A percentile compares a stretch with the other conserved stretches of the same genome.
Conservation (phyloP, 331 rosid species). For the Stylosanthes scabra region DNA sequence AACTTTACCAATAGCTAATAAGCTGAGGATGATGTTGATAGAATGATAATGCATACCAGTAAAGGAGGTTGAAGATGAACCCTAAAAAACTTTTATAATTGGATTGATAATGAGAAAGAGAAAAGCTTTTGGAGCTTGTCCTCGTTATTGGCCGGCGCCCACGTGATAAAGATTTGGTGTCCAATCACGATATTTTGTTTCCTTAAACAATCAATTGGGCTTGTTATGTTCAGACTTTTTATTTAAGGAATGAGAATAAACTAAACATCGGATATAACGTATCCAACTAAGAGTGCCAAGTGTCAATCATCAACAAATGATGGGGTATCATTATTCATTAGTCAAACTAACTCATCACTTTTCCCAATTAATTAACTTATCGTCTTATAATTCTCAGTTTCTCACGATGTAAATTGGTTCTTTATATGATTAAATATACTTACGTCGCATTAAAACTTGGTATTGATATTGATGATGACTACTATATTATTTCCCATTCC, state of each 20-base stretch:
- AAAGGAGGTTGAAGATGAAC: neutral
- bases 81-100: conserved; percentile 11
- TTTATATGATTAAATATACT: neutral
- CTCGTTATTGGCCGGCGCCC: conserved; percentile 42
- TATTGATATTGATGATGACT: neutral
- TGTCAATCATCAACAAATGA: conserved; percentile 54
- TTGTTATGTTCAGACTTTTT: conserved; percentile 3
- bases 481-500: conserved; percentile 1
- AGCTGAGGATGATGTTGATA: neutral
- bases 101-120: neutral
- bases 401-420: neutral
- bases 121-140: conserved; percentile 16
- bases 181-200: conserved; percentile 46
- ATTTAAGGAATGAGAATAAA: conserved; percentile 30
- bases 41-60: conserved; percentile 20
- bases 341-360: conserved; percentile 26
- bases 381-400: conserved; percentile 16
- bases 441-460: neutral
- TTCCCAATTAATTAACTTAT: conserved; percentile 23
- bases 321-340: conserved; percentile 16
- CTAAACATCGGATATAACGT: neutral
- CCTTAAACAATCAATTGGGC: conserved; percentile 45
- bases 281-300: conserved; percentile 44
- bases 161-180: conserved; percentile 52
- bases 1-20: neutral